Percentiles rank a stretch among this genome's conserved stretches.
Evolutionary conservation across 345 rosid genomes (phyloP).

Genomic region (Alliaria petiolata): DNA sequence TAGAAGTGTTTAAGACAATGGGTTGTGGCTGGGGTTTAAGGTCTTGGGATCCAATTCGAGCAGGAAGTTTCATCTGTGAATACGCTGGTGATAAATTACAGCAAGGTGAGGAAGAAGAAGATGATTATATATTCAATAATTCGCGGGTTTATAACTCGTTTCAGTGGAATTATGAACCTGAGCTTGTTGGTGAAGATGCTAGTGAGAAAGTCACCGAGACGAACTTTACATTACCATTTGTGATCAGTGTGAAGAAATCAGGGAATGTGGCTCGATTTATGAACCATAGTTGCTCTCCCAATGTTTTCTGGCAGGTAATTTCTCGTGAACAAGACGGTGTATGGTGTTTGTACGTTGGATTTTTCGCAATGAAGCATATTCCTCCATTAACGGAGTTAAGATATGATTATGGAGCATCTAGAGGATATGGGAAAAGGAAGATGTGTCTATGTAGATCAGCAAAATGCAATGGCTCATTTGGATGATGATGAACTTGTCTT

Average conservation of each 20-base stretch:
- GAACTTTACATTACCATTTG: constrained; percentile 36
- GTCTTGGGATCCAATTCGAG: too few species aligned
- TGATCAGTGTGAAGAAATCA: constrained; percentile 50
- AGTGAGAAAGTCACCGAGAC: constrained; percentile 17
- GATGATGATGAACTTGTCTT: neutral
- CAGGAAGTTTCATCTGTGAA: constrained; percentile 37
- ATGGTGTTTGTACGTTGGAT: constrained; percentile 27
- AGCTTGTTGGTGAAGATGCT: neutral
- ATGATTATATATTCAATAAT: constrained; percentile 46
- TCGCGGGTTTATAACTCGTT: constrained; percentile 33
- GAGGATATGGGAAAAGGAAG: constrained; percentile 6
- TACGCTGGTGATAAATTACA: too few species aligned
- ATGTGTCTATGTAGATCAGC: constrained; percentile 55
- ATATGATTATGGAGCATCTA: constrained; percentile 39
- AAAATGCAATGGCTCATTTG: constrained; percentile 50
- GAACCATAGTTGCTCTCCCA: constrained; percentile 79
- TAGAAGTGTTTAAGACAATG: too few species aligned
- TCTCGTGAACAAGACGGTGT: constrained; percentile 25
- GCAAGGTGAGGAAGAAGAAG: neutral
- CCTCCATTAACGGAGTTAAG: constrained; percentile 52
- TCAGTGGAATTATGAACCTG: neutral
- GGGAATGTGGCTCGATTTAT: constrained; percentile 89
- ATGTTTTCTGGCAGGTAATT: constrained; percentile 68
- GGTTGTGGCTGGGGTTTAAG: too few species aligned
- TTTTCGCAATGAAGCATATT: too few species aligned